Evolutionary conservation across 106 monocot genomes (phyloP), one percentile per base, ranked within the genome.

Genomic region (Narthecium ossifragum): DNA sequence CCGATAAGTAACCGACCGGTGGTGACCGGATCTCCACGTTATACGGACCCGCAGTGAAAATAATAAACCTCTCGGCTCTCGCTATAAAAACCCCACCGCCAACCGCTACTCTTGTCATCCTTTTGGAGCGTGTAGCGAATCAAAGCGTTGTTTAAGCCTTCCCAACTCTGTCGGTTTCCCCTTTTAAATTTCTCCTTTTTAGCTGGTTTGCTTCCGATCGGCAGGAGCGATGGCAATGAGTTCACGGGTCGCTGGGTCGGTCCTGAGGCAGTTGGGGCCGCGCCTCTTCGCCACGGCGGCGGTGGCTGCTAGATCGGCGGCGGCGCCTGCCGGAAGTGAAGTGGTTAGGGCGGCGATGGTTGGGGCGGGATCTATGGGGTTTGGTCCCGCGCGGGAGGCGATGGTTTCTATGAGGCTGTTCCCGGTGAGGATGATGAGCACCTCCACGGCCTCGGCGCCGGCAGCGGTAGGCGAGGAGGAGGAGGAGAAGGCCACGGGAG

Each of bases 201-300:
- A n/a, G n/a, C n/a, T n/a, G n/a, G n/a, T n/a, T n/a, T n/a, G n/a
- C n/a, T n/a, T n/a, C n/a, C n/a, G n/a, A n/a, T n/a, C n/a, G n/a
- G n/a, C n/a, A n/a, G n/a, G n/a, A 0, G 6, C 12, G 11, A 43
- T 13, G 43, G 43, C 11, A 12, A 46, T 47, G 48, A 28, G 61
- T 41, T 23, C 66, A 14, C 21, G n/a, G n/a, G n/a, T n/a, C n/a
- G n/a, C n/a, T n/a, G n/a, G 38, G 60, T 25, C 40, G 62, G 8
- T 60, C 61, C 31, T 60, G 26, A 31, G 54, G 39, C 77, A 62
- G 3, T 56, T 78, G 36, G 66, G 34, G 31, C 40, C 71, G 2
- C 71, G 77, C 39, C 39, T 78, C 37, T 30, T 61, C 65, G 46
- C 70, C 60, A 43, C 53, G 2, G 47, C 60, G 31, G 48, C 36